Conservation (phyloP, 148 eudicot genomes). For the Bassia scoparia region DNA sequence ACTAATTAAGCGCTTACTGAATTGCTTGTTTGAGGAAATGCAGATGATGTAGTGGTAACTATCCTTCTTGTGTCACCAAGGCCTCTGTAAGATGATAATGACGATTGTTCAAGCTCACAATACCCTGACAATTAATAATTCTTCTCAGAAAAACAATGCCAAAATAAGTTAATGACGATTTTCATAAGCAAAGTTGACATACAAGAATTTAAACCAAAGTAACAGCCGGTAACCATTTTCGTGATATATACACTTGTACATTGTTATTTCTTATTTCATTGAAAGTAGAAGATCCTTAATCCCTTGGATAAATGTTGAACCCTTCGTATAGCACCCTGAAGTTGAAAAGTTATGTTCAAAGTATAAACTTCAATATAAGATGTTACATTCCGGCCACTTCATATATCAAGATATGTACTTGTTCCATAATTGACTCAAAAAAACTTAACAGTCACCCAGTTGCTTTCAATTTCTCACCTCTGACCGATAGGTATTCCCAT, state of each 20-base stretch:
- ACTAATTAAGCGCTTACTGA: slow-evolving; percentile 24
- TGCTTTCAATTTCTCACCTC: slow-evolving; percentile 24
- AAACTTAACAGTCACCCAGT: background rate
- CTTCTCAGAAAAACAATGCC: slow-evolving; percentile 33
- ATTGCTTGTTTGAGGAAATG: slow-evolving; percentile 30
- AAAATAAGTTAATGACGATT: no score
- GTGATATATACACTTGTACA: slow-evolving; percentile 25
- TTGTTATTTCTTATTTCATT: slow-evolving; percentile 27
- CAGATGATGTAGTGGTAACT: slow-evolving; percentile 30
- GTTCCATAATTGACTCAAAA: no score
- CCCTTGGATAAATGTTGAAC: slow-evolving; percentile 30
- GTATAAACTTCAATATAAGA: background rate
- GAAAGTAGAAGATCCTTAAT: slow-evolving; percentile 22
- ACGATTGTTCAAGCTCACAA: no score
- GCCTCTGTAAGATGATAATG: slow-evolving; percentile 28
- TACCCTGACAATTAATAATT: no score
- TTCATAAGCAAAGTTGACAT: background rate
- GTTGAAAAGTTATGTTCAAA: background rate
- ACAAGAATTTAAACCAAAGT: background rate
- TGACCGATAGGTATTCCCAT: slow-evolving; percentile 30
- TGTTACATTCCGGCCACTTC: no score
- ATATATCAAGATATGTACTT: no score
- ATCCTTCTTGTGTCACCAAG: slow-evolving; percentile 27
- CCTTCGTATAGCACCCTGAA: slow-evolving; percentile 23
- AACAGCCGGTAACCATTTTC: slow-evolving; percentile 32